Evolutionary conservation across 1,284 basidiomycete genomes (phyloP), one percentile per base, ranked within the genome.

Genomic region (Malassezia psittaci): DNA sequence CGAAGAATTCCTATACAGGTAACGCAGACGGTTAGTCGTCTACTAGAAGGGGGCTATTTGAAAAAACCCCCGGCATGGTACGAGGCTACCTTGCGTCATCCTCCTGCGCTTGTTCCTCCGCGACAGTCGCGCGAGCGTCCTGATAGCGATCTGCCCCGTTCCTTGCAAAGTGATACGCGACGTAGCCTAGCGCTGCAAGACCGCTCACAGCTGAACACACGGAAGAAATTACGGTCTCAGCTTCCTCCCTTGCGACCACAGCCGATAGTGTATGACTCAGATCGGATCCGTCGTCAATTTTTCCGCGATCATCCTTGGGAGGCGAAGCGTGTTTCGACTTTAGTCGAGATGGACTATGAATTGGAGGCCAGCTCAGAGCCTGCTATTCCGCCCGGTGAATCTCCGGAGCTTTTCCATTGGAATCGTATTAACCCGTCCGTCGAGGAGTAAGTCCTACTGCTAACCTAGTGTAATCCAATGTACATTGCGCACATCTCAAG

Each of bases 271-370:
- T 96, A 93, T 75, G 66, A 86, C 32, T 88, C 91, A 73, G 93
- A 98, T 76, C 80, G 82, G 57, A 79, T 96, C 51, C 83, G 93
- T 43, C 80, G 83, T 52, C 88, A 89, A 75, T 98, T 98, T 80
- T 96, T 91, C 79, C 80, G 81, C 51, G 93, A 98, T 77, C 91
- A 96, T 73, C 90, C 93, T 2, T 96, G 96, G 74, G 91, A 98
- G 77, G 85, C 88, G 1, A 86, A 91, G 75, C 81, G 90, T 39
- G 84, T 89, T 2, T 79, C 81, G 13, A 84, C 82, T 11, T 76
- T 98, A 48, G 82, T 87, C 0, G 93, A 98, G 77, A 69, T 73
- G 34, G 66, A 66, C 54, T 71, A 69, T 21, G 67, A 78, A 36
- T 58, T 68, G 5, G 79, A 79, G 41, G 80, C 77, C 35, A 75